phyloP scores from a whole-genome alignment of 306 rosid genomes.

The Herpetospermum pedunculosum region DNA sequence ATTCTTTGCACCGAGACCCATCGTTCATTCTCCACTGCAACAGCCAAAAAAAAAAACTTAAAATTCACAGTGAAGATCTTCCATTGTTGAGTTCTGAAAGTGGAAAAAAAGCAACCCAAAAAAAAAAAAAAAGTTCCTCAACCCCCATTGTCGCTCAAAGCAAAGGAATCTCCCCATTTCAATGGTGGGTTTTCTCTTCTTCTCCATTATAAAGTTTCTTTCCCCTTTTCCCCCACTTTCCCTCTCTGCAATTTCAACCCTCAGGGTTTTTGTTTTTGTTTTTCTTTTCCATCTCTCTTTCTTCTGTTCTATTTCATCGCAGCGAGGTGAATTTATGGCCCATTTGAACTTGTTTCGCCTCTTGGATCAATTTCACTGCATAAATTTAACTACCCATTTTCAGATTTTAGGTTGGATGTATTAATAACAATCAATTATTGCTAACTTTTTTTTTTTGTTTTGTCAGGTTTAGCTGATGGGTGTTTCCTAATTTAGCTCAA shows the following conservation, averaged over 20 bases:
- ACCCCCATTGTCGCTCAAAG: neutral
- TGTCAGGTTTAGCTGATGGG: constrained; percentile 4
- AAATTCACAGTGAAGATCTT: neutral
- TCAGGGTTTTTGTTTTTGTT: neutral
- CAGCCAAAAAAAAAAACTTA: neutral
- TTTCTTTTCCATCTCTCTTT: neutral
- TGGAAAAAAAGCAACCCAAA: neutral
- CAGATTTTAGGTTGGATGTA: neutral
- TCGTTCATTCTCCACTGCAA: neutral
- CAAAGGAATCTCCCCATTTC: constrained; percentile 4
- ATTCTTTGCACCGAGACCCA: constrained; percentile 3
- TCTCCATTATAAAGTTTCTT: neutral
- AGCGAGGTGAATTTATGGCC: neutral
- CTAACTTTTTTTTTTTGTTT: neutral
- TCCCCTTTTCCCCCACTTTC: neutral
- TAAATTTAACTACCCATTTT: neutral
- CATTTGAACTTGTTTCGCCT: neutral
- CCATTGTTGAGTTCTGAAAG: neutral
- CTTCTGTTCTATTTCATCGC: neutral
- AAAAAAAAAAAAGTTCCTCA: neutral
- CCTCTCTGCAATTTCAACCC: neutral
- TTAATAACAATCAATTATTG: neutral
- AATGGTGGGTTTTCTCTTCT: constrained; percentile 9
- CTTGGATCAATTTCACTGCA: neutral
- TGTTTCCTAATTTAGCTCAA: constrained; percentile 1